phyloP scores from a whole-genome alignment of 345 rosid genomes.

The Bruguiera parviflora region DNA sequence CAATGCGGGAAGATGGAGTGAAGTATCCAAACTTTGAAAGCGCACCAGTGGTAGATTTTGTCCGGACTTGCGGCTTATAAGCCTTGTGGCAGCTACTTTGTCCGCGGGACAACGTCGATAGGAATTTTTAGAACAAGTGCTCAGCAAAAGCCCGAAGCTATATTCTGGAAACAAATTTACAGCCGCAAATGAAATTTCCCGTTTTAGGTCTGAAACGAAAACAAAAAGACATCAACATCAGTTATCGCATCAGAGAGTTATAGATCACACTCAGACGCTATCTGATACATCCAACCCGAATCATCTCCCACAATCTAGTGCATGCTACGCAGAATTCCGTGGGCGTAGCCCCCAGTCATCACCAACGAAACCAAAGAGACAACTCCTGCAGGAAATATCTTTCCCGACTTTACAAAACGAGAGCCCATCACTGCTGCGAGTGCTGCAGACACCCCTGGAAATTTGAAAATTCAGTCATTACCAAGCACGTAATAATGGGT shows the following conservation, averaged over 20 bases:
- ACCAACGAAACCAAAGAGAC: constrained; percentile 70
- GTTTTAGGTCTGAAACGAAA: not conserved
- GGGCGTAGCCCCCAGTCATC: constrained; percentile 83
- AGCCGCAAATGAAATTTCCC: not conserved
- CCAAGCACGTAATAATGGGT: not conserved
- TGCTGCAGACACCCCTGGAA: constrained; percentile 64
- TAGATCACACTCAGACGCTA: not conserved
- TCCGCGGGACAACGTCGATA: too few relatives aligned
- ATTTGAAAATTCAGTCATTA: not conserved
- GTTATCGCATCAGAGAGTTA: not conserved
- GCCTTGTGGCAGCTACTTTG: too few relatives aligned
- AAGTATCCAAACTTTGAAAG: too few relatives aligned
- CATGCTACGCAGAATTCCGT: constrained; percentile 63
- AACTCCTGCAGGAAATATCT: constrained; percentile 81
- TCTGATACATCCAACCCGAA: not conserved
- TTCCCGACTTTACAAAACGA: constrained; percentile 70
- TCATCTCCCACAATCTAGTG: constrained; percentile 29
- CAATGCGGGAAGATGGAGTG: too few relatives aligned
- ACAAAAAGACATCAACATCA: not conserved
- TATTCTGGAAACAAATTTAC: not conserved
- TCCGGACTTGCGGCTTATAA: too few relatives aligned
- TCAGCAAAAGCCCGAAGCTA: too few relatives aligned
- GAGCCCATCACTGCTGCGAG: constrained; percentile 79
- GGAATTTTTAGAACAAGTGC: too few relatives aligned
- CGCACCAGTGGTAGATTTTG: too few relatives aligned